A percentile compares a stretch with the other conserved stretches of the same genome.
Evolutionary conservation across 78 protist genomes (phyloP).

Genomic region (Fonticula alba): DNA sequence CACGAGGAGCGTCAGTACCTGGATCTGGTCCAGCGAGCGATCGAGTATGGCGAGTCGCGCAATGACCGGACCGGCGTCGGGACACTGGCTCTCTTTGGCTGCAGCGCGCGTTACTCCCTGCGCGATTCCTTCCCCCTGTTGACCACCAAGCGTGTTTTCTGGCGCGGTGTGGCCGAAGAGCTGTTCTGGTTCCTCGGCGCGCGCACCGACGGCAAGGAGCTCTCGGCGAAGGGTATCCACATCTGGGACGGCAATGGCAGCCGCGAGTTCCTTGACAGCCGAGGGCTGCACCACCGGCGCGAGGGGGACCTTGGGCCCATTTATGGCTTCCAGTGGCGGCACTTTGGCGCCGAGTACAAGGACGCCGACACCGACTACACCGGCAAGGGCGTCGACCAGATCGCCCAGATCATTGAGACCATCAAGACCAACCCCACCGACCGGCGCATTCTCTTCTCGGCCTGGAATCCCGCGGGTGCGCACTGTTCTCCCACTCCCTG

Average conservation of each 20-base stretch:
- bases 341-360: slow-evolving; percentile 73
- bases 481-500: neutral
- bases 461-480: slow-evolving; percentile 69
- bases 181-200: slow-evolving; percentile 74
- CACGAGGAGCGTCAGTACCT: slow-evolving; percentile 56
- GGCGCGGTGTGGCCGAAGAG: slow-evolving; percentile 74
- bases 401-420: slow-evolving; percentile 20
- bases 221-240: slow-evolving; percentile 31
- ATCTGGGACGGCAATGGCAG: slow-evolving; percentile 81
- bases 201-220: slow-evolving; percentile 30
- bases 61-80: slow-evolving; percentile 74
- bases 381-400: slow-evolving; percentile 62
- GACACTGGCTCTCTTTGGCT: slow-evolving; percentile 37
- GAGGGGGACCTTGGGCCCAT: slow-evolving; percentile 72
- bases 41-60: slow-evolving; percentile 26
- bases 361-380: slow-evolving; percentile 56
- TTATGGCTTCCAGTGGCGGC: slow-evolving; percentile 89
- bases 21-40: slow-evolving; percentile 30
- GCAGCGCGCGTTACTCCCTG: slow-evolving; percentile 38
- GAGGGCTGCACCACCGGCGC: slow-evolving; percentile 31
- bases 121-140: slow-evolving; percentile 59
- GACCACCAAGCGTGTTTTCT: slow-evolving; percentile 76
- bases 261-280: slow-evolving; percentile 41
- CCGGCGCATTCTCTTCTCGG: slow-evolving; percentile 59
- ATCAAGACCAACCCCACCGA: slow-evolving; percentile 44